phyloP scores from a whole-genome alignment of 1,139 yeast species.

The Candida freyschussii region DNA sequence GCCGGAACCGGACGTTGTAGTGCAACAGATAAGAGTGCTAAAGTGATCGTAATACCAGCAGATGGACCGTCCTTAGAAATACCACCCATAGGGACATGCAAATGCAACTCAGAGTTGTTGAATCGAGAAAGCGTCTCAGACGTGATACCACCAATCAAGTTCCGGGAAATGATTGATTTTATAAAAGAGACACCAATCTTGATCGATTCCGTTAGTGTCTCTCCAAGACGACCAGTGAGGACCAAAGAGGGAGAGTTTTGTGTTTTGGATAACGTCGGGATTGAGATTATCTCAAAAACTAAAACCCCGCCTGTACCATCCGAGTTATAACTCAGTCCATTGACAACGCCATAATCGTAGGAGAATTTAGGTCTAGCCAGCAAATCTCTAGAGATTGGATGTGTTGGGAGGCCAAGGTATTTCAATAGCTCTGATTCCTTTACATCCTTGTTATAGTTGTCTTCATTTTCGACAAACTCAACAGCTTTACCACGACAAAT shows the following conservation, averaged over 20 bases:
- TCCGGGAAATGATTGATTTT: slow-evolving; percentile 48
- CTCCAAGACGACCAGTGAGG: slow-evolving; percentile 82
- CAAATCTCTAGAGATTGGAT: slow-evolving; percentile 31
- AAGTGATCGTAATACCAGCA: slow-evolving; percentile 88
- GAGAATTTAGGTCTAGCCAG: slow-evolving; percentile 29
- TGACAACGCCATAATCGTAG: slow-evolving; percentile 68
- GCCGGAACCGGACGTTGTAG: slow-evolving; percentile 62
- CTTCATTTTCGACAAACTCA: slow-evolving; percentile 48
- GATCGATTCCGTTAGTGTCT: slow-evolving; percentile 77
- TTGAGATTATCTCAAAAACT: slow-evolving; percentile 73
- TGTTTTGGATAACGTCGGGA: slow-evolving; percentile 33
- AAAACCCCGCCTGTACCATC: slow-evolving; percentile 85
- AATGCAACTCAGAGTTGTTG: slow-evolving; percentile 59
- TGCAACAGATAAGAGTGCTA: slow-evolving; percentile 70
- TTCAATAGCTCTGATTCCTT: slow-evolving; percentile 41
- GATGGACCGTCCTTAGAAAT: slow-evolving; percentile 90
- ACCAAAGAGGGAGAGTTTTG: slow-evolving; percentile 34
- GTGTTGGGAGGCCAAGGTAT: slow-evolving; percentile 48
- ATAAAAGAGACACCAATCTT: slow-evolving; percentile 75
- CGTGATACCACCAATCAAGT: slow-evolving; percentile 21
- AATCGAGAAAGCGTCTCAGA: slow-evolving; percentile 37
- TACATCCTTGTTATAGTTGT: slow-evolving; percentile 36
- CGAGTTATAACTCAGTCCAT: slow-evolving; percentile 83
- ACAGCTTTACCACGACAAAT: slow-evolving; percentile 81
- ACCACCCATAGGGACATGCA: slow-evolving; percentile 90